These are phyloP conservation scores for Tulasnella sp. DNA, from an alignment of 768 basidiomycete genomes.

Conservation along the genomic window DNA sequence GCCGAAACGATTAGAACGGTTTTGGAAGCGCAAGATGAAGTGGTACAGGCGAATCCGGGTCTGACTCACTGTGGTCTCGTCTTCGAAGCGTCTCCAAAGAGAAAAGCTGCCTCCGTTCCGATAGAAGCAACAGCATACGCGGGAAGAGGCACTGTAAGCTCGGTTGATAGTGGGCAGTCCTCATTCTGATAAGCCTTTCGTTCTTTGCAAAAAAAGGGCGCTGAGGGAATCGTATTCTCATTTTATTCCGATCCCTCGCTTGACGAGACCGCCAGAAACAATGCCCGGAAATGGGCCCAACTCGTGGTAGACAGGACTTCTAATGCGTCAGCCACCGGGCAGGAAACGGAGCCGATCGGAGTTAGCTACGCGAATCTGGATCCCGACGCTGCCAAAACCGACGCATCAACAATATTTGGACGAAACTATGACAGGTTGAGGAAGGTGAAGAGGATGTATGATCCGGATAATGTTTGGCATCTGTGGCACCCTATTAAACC, in stretches of 20 bases:
- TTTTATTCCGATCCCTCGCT: neutral
- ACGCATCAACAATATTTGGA: neutral
- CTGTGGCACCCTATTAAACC: slow-evolving; percentile 15
- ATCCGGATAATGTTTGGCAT: slow-evolving; percentile 12
- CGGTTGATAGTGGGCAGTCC: no score
- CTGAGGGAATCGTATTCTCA: neutral
- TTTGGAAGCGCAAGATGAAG: no score
- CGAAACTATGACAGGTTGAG: slow-evolving; percentile 1
- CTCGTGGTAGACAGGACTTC: neutral
- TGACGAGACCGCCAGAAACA: neutral
- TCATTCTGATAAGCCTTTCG: no score
- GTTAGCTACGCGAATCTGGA: neutral
- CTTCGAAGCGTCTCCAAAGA: no score
- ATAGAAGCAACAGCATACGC: no score
- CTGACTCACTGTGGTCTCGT: no score
- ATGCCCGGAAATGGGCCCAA: neutral
- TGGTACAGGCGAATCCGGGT: no score
- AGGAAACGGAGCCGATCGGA: neutral
- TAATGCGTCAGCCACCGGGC: no score
- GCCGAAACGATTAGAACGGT: no score
- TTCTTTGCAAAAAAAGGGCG: neutral
- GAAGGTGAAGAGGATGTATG: slow-evolving; percentile 10
- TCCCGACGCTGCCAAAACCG: neutral
- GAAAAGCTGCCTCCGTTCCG: no score
- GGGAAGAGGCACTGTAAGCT: no score